A percentile compares a stretch with the other conserved stretches of the same genome.
These are phyloP conservation scores for Apiotrichum sp. DNA, from an alignment of 1,284 basidiomycete genomes.

Conservation along the genomic window DNA sequence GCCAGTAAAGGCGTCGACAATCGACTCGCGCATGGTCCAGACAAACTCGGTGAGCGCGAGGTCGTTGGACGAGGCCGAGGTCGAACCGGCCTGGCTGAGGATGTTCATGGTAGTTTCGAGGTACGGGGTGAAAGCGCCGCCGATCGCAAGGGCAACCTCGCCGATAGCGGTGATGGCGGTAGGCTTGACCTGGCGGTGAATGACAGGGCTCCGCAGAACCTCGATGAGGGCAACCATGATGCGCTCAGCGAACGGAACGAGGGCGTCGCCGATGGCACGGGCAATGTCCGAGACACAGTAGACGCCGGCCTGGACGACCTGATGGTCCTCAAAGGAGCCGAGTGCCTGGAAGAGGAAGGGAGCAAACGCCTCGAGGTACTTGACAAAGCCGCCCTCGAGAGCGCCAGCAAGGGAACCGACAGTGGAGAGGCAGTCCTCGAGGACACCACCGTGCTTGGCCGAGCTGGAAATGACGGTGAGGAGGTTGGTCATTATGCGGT, in stretches of 20 bases:
- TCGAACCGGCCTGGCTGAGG: conserved; percentile 78
- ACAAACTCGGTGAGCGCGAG: conserved; percentile 66
- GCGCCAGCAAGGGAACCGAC: conserved; percentile 78
- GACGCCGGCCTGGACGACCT: conserved; percentile 90
- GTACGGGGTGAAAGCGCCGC: conserved; percentile 79
- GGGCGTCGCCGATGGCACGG: conserved; percentile 79
- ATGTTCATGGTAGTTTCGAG: conserved; percentile 86
- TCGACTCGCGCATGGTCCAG: conserved; percentile 81
- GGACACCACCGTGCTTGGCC: conserved; percentile 87
- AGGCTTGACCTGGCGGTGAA: conserved; percentile 94
- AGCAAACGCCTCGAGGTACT: conserved; percentile 85
- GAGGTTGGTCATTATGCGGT: conserved; percentile 90
- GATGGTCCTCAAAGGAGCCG: conserved; percentile 87
- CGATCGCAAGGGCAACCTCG: conserved; percentile 91
- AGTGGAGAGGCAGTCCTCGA: conserved; percentile 94
- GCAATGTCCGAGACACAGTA: conserved; percentile 94
- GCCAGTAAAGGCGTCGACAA: conserved; percentile 94
- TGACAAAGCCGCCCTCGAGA: conserved; percentile 75
- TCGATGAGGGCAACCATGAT: conserved; percentile 90
- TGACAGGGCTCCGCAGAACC: conserved; percentile 82
- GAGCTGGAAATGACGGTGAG: conserved; percentile 79
- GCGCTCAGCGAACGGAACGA: conserved; percentile 70
- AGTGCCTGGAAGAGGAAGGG: conserved; percentile 87
- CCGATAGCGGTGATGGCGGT: conserved; percentile 92
- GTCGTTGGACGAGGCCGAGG: conserved; percentile 68